Conservation (phyloP, 2,329 filamentous ascomycete genomes). For the Fusarium sp. region DNA sequence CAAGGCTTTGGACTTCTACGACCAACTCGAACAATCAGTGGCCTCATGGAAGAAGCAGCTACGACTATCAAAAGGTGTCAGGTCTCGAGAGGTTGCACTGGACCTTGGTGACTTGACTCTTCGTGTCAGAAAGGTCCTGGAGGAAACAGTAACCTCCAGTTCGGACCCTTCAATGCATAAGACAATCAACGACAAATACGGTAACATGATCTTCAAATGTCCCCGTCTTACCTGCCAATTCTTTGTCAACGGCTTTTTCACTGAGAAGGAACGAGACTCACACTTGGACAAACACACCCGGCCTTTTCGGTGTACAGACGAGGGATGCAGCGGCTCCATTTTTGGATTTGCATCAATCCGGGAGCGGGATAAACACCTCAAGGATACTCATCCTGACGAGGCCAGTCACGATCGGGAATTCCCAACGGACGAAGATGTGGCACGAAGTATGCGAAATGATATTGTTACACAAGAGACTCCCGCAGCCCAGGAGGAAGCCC, state of each 20-base stretch:
- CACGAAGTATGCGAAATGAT: accelerated
- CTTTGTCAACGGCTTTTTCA: accelerated
- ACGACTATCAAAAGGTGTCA: accelerated
- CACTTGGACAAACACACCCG: not conserved
- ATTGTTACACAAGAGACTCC: accelerated
- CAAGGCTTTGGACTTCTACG: accelerated
- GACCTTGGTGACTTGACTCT: accelerated
- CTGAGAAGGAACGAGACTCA: accelerated
- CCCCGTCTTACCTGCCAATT: not conserved
- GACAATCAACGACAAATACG: not conserved
- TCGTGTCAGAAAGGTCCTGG: accelerated
- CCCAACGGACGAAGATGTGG: accelerated
- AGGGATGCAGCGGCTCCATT: accelerated
- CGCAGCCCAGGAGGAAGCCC: accelerated
- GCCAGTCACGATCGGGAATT: accelerated
- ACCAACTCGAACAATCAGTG: accelerated
- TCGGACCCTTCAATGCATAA: accelerated
- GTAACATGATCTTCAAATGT: accelerated
- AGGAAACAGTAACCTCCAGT: accelerated
- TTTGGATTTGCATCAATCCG: not conserved
- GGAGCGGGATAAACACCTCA: not conserved
- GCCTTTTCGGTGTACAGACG: accelerated
- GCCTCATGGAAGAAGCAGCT: not conserved
- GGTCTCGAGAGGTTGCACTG: accelerated
- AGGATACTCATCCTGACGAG: accelerated